Conservation (phyloP, 2,329 filamentous ascomycete species). For the Dactylellina sp. region DNA sequence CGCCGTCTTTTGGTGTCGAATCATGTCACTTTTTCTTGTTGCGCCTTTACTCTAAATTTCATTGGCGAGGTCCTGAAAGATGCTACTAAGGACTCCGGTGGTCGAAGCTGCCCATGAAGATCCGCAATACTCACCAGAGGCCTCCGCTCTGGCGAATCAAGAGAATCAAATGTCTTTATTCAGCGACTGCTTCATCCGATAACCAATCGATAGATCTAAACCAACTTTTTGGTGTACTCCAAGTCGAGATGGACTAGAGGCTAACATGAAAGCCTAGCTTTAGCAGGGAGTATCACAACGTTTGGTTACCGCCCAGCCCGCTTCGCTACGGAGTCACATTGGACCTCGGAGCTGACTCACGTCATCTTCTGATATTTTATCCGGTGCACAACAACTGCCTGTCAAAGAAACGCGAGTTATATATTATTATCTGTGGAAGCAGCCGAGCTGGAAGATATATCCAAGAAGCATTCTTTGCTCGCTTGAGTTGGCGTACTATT, state of each 20-base stretch:
- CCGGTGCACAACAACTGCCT: constrained; percentile 24
- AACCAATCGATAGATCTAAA: constrained; percentile 38
- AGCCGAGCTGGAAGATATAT: background rate
- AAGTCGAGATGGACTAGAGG: constrained; percentile 29
- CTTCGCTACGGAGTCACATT: constrained; percentile 33
- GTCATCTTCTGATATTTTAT: constrained; percentile 46
- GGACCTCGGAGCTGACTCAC: constrained; percentile 40
- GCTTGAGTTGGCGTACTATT: background rate
- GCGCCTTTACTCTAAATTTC: constrained; percentile 16
- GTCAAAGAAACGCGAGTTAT: constrained; percentile 25
- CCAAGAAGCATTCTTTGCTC: background rate
- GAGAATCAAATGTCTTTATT: background rate
- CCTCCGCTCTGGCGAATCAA: constrained; percentile 21
- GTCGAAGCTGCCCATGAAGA: constrained; percentile 15
- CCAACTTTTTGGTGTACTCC: background rate
- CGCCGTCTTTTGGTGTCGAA: constrained; percentile 1
- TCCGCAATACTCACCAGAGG: constrained; percentile 27
- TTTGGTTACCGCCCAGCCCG: constrained; percentile 20
- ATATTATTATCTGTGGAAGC: constrained; percentile 11
- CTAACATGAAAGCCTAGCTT: constrained; percentile 32
- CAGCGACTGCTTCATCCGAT: constrained; percentile 30
- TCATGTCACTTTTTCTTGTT: constrained; percentile 18
- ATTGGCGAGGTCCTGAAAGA: constrained; percentile 12
- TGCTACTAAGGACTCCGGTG: constrained; percentile 33
- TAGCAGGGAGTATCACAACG: constrained; percentile 11